Conservation (phyloP, 2,329 filamentous ascomycete genomes). For the Dactylellina leptospora region DNA sequence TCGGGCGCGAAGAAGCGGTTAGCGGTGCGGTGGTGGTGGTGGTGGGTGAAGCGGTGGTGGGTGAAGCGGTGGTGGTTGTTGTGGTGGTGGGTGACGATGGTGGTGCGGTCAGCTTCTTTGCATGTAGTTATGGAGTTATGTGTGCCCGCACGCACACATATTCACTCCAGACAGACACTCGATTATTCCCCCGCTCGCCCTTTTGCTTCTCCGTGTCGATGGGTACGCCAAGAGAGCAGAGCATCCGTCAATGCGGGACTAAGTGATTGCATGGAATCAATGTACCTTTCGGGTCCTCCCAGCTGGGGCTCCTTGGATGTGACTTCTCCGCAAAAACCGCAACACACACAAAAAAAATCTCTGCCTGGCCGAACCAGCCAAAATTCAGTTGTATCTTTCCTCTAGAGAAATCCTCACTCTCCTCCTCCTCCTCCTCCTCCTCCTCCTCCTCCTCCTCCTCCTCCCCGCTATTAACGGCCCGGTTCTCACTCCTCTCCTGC, state of each 20-base stretch:
- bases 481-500: constrained; percentile 30
- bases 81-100: constrained; percentile 19
- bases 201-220: no score
- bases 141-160: not conserved
- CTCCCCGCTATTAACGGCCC: not conserved
- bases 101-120: not conserved
- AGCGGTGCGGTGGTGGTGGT: not conserved
- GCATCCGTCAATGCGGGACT: no score
- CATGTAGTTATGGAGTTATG: not conserved
- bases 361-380: constrained; percentile 14
- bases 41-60: not conserved
- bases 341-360: constrained; percentile 39
- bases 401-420: not conserved
- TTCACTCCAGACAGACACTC: no score
- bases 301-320: no score
- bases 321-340: constrained; percentile 37
- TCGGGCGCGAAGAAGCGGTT: no score
- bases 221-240: no score
- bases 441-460: constrained; percentile 18
- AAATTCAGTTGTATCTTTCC: constrained; percentile 21
- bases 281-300: no score
- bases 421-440: constrained; percentile 13
- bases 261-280: no score
- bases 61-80: not conserved
- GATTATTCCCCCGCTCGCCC: no score